Base-by-base conservation (phyloP, 129 eudicot genomes). In the carrot (Daucus carota) region DNA sequence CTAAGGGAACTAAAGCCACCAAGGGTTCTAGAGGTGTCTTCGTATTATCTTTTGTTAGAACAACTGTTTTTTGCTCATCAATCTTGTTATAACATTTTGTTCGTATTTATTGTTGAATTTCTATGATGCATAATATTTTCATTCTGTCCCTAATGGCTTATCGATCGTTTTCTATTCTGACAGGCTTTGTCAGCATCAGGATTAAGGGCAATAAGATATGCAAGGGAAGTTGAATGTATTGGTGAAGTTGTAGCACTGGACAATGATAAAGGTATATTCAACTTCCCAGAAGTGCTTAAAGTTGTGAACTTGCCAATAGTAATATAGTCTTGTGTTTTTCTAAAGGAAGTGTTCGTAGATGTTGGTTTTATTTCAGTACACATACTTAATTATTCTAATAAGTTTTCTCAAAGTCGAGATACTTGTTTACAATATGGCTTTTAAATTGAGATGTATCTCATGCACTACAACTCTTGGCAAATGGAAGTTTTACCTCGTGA, bases 221-320 rank as follows among this genome's bases (percentile, higher is more conserved):
- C 92, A 40, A 87, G 89, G 28, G 92, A 88, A 81, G 82, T 85
- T 29, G 89, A 88, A 71, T 86, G 89, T 47, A 73, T 88, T 57
- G 87, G 86, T 65, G 82, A 88, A 74, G 89, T 88, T 57, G 84
- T 85, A 22, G 99, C 99, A 42, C 72, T 91, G 71, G 99, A 95
- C 84, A 89, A 87, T 75, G 99, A 95, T 80, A 75, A 80, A 88
- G 94, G 96, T 89, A 85, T 42, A 43, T 47, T 8, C 31, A 52
- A 73, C 65, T 47, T 73, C 15, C n/a, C 6, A 45, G 36, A 52
- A 41, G 28, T 29, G 42, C 42, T 29, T 48, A 18, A n/a, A 45
- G 50, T 78, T 12, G 32, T 22, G 57, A 24, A n/a, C n/a, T 5
- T n/a, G 43, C 40, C 22, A n/a, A 33, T 42, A 1, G 68, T 22